These are phyloP conservation scores for Rhizophora apiculata DNA, from an alignment of 345 rosid genomes.

Conservation along the genomic window DNA sequence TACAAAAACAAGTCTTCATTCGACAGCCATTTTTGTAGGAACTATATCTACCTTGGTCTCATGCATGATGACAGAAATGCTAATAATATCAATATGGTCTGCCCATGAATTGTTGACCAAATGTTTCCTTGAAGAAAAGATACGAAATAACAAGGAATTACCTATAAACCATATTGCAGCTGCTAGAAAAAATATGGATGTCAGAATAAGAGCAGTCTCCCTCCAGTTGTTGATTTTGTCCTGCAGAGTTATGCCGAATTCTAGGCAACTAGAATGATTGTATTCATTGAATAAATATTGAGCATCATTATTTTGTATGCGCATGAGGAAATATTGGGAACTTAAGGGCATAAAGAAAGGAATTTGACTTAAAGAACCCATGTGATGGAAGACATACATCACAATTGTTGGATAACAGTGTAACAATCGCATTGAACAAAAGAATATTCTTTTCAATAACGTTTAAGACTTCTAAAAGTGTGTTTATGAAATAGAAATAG, in stretches of 20 bases:
- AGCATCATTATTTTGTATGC: too few relatives aligned
- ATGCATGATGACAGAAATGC: background rate
- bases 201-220: conserved; percentile 72
- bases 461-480: too few relatives aligned
- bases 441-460: too few relatives aligned
- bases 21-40: background rate
- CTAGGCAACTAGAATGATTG: background rate
- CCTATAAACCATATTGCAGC: conserved; percentile 86
- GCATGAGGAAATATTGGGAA: too few relatives aligned
- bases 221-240: conserved; percentile 83
- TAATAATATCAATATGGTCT: background rate
- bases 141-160: conserved; percentile 14
- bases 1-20: too few relatives aligned
- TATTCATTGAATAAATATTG: background rate
- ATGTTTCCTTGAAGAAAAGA: too few relatives aligned
- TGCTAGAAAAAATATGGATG: conserved; percentile 71
- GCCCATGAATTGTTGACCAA: too few relatives aligned
- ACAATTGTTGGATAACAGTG: too few relatives aligned
- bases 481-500: background rate
- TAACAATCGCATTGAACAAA: too few relatives aligned
- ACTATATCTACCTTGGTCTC: background rate
- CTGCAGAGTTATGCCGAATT: conserved; percentile 34
- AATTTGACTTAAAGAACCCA: too few relatives aligned
- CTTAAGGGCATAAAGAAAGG: too few relatives aligned
- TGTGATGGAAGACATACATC: too few relatives aligned